phyloP scores from a whole-genome alignment of 768 basidiomycete genomes.

The Russula virescens region DNA sequence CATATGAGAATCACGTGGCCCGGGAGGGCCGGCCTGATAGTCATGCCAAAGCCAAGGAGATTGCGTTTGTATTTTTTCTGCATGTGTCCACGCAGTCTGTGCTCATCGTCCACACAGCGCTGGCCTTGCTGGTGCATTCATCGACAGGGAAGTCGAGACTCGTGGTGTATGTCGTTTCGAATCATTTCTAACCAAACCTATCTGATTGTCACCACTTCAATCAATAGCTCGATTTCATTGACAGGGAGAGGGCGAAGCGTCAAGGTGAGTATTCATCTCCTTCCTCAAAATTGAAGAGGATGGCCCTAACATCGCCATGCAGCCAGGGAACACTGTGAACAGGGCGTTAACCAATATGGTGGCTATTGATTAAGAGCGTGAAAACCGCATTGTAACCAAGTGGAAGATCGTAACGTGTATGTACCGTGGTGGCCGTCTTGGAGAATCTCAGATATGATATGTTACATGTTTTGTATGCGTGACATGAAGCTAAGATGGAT shows the following conservation, averaged over 20 bases:
- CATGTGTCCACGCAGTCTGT: background rate
- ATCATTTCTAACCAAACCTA: background rate
- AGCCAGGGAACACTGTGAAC: background rate
- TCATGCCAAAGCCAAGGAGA: slow-evolving; percentile 55
- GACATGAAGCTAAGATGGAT: background rate
- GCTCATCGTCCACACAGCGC: slow-evolving; percentile 35
- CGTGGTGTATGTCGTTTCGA: slow-evolving; percentile 40
- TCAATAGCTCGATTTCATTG: slow-evolving; percentile 40
- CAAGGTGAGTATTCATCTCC: slow-evolving; percentile 27
- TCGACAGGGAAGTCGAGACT: slow-evolving; percentile 52
- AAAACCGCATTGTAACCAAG: background rate
- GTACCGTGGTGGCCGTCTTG: background rate
- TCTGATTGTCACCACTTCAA: background rate
- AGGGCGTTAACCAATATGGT: background rate
- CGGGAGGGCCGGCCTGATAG: slow-evolving; percentile 42
- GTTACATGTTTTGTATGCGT: background rate
- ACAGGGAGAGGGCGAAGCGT: slow-evolving; percentile 39
- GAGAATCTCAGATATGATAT: background rate
- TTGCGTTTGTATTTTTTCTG: slow-evolving; percentile 33
- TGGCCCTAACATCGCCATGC: background rate
- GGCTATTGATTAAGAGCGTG: background rate
- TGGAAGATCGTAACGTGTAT: background rate
- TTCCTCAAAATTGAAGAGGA: background rate
- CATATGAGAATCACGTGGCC: slow-evolving; percentile 50
- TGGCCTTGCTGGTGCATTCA: slow-evolving; percentile 47